Percentiles rank a stretch among this genome's conserved stretches.
Evolutionary conservation across 768 basidiomycete genomes (phyloP).

Genomic region (Termitomyces sp.): DNA sequence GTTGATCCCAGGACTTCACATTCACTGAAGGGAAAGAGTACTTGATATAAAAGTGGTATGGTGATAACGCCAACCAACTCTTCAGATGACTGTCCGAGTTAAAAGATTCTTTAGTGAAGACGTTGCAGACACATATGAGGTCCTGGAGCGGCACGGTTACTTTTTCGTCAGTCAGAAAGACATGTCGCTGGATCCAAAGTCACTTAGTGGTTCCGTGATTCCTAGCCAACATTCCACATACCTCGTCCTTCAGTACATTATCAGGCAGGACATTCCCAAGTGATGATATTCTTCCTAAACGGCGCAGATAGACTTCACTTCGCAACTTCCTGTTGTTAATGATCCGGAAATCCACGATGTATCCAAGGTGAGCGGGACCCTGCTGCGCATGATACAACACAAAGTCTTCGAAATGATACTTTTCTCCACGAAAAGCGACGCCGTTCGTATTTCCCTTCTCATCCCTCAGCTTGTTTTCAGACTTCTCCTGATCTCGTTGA

Average conservation of each 20-base stretch:
- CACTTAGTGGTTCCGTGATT: not conserved
- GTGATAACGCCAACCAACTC: constrained; percentile 49
- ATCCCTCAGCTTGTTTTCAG: constrained; percentile 29
- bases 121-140: constrained; percentile 48
- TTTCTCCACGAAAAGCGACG: constrained; percentile 40
- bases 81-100: constrained; percentile 22
- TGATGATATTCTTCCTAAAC: constrained; percentile 49
- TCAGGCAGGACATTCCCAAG: constrained; percentile 38
- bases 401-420: constrained; percentile 63
- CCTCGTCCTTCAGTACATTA: constrained; percentile 53
- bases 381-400: constrained; percentile 44
- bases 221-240: constrained; percentile 22
- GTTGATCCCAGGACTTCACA: constrained; percentile 36
- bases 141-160: constrained; percentile 28
- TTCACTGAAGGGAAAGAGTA: constrained; percentile 46
- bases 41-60: constrained; percentile 55
- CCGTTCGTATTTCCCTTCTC: constrained; percentile 31
- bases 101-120: constrained; percentile 32
- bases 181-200: constrained; percentile 45
- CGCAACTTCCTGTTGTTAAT: constrained; percentile 13
- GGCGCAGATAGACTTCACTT: constrained; percentile 24
- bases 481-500: constrained; percentile 28
- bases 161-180: constrained; percentile 55
- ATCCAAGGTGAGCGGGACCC: constrained; percentile 58
- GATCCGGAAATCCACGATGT: constrained; percentile 35